phyloP scores from a whole-genome alignment of 306 rosid genomes.

The Malus sylvestris region DNA sequence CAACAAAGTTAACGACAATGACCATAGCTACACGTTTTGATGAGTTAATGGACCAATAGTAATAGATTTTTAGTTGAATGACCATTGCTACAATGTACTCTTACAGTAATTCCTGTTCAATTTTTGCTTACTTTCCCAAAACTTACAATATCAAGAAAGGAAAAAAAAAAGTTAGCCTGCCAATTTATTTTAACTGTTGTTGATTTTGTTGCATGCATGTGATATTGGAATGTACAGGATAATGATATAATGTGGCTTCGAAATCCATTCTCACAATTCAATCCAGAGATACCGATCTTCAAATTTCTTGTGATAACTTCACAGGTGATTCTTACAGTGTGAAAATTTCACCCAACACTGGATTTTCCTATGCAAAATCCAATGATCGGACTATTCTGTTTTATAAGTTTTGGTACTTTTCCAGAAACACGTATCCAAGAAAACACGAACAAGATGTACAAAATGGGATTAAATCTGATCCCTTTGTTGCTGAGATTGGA shows the following conservation, averaged over 20 bases:
- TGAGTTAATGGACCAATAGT: too few relatives aligned
- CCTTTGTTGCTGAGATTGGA: slow-evolving; percentile 19
- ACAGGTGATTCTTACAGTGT: slow-evolving; percentile 33
- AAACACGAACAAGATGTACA: slow-evolving; percentile 72
- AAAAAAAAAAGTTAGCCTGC: too few relatives aligned
- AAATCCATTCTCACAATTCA: slow-evolving; percentile 51
- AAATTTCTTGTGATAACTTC: slow-evolving; percentile 62
- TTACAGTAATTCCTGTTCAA: too few relatives aligned
- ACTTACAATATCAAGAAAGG: too few relatives aligned
- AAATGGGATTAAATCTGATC: slow-evolving; percentile 43
- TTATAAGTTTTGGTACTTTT: slow-evolving; percentile 62
- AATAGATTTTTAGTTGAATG: too few relatives aligned
- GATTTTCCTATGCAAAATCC: slow-evolving; percentile 61
- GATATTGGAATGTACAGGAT: slow-evolving; percentile 33
- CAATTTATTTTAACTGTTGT: too few relatives aligned
- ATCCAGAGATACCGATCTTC: slow-evolving; percentile 52
- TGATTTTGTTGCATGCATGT: too few relatives aligned
- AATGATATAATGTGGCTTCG: slow-evolving; percentile 79
- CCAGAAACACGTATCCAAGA: slow-evolving; percentile 29
- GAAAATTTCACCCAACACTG: slow-evolving; percentile 53
- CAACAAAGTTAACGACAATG: too few relatives aligned
- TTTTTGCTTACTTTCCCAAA: too few relatives aligned
- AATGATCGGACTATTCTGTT: slow-evolving; percentile 39
- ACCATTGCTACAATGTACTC: too few relatives aligned
- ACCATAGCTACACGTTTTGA: too few relatives aligned